Base-by-base conservation (phyloP, 805 yeast species). In the Yarrowia hollandica region DNA sequence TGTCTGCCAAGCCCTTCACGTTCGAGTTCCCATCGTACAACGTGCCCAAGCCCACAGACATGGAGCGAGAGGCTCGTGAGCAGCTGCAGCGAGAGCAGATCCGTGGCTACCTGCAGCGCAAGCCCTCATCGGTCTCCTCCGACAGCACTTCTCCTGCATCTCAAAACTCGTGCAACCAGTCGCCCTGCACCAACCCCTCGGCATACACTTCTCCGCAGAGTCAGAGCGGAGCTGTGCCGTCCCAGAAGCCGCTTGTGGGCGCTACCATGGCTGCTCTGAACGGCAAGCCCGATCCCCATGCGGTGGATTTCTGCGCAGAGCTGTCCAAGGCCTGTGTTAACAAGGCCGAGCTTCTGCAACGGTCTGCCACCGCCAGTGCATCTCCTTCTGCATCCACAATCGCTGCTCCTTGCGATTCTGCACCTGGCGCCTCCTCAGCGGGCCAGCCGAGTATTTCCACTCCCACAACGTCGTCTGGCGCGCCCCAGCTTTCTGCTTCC, bases 21-120 rank as follows among this genome's bases (percentile, higher is more conserved):
- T 79, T 79, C 63, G 83, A 81, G 46, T 83, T 80, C 70, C 86
- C 87, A 9, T 79, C 82, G 78, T 73, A 71, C 61, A 54, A 19
- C 30, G 23, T 16, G 18, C 58, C 42, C 25, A 25, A 34, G 44
- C 25, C 34, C 4, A 25, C 25, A 3, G 44, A 37, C n/a, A 10
- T 23, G 19, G 58, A 52, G n/a, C 31, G 42, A 6, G 58, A 52
- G 21, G 44, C 42, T 7, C 42, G 44, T 2, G 44, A 37, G 15
- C 58, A 52, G 26, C 44, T 52, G 19, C 58, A 52, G 26, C 23
- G 58, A 7, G 58, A 52, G n/a, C 58, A 52, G 58, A 35, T 52
- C 14, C 31, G 44, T 5, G 44, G 44, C 18, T 52, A 52, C 28
- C 26, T 52, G 34, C 58, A 37, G 15, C 42, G 44, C 21, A 52